Evolutionary conservation across 140 eudicot species (phyloP).

Genomic region (Stevia rebaudiana): DNA sequence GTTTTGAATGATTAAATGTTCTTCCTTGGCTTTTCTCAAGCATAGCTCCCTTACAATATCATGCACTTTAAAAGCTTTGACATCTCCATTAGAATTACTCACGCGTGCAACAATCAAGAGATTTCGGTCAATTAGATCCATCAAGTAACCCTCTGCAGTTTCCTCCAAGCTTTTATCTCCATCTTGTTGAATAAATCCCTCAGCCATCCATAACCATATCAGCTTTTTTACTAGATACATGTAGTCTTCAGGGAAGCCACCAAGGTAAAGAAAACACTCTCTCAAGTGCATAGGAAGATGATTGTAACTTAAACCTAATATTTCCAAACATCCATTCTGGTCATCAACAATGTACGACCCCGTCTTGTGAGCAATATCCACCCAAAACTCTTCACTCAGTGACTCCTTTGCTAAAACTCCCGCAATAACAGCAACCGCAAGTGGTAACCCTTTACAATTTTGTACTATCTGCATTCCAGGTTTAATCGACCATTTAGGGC

Average conservation of each 20-base stretch:
- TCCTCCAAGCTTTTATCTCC: slow-evolving; percentile 26
- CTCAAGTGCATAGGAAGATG: slow-evolving; percentile 29
- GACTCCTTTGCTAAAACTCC: slow-evolving; percentile 22
- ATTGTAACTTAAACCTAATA: slow-evolving; percentile 9
- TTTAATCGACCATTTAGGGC: slow-evolving; percentile 12
- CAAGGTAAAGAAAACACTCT: slow-evolving; percentile 39
- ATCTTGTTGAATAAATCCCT: slow-evolving; percentile 27
- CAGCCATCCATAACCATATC: slow-evolving; percentile 42
- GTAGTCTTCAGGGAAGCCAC: slow-evolving; percentile 28
- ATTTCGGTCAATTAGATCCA: slow-evolving; percentile 26
- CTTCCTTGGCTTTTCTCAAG: too few species aligned
- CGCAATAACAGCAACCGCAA: slow-evolving; percentile 15
- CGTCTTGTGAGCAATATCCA: slow-evolving; percentile 1
- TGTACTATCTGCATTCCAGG: slow-evolving; percentile 12
- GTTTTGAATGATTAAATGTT: too few species aligned
- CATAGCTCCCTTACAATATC: slow-evolving; percentile 36
- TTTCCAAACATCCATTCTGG: too few species aligned
- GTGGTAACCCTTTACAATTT: slow-evolving; percentile 12
- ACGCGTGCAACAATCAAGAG: too few species aligned
- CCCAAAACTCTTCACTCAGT: background rate
- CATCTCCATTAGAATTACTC: too few species aligned
- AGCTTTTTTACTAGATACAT: slow-evolving; percentile 7
- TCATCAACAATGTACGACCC: background rate
- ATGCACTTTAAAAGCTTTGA: too few species aligned
- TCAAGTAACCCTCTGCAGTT: slow-evolving; percentile 19